Base-by-base conservation (phyloP, 163 green algal species). In the Coccomyxa subellipsoidea region DNA sequence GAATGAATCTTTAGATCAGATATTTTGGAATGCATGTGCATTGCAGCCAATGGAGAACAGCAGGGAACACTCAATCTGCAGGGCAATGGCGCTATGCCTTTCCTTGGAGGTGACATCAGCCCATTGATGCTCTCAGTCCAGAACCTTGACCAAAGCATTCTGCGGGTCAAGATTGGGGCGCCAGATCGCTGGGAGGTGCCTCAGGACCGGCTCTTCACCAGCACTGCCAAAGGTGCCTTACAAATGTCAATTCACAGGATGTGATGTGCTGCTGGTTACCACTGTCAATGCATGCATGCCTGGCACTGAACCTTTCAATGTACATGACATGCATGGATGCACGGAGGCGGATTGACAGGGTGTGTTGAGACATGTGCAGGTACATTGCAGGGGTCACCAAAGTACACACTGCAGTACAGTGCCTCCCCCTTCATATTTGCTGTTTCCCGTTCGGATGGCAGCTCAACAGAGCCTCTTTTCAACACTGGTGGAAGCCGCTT, bases 91-190 rank as follows among this genome's bases (percentile, higher is more conserved):
- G n/a, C 66, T 18, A 73, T 73, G 66, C 66, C 27, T 8, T 73
- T 34, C 3, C 47, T 81, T 23, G 77, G 77, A 8, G 7, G 18
- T 9, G 77, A 81, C 35, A 47, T 81, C n/a, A 47, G 27, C 15
- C 47, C 47, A 8, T 27, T 81, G 5, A 47, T 18, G 12, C 34
- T 76, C 7, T 39, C 39, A 4, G 47, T 81, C 15, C 27, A 81
- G 40, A 53, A 81, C 77, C 18, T 81, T 25, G 35, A 39, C 32
- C n/a, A 47, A 73, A 47, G n/a, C 77, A 81, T 73, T 9, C 23
- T 81, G 53, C 40, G 77, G n/a, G 77, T 81, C 29, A 81, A 73
- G 29, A 81, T 81, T 40, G 77, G 77, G 18, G 77, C 32, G 1
- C 40, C 40, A 12, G 47, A 47, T n/a, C 77, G 77, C 18, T 81